Evolutionary conservation across 768 basidiomycete genomes (phyloP).

Genomic region (Boletus reticuloceps): DNA sequence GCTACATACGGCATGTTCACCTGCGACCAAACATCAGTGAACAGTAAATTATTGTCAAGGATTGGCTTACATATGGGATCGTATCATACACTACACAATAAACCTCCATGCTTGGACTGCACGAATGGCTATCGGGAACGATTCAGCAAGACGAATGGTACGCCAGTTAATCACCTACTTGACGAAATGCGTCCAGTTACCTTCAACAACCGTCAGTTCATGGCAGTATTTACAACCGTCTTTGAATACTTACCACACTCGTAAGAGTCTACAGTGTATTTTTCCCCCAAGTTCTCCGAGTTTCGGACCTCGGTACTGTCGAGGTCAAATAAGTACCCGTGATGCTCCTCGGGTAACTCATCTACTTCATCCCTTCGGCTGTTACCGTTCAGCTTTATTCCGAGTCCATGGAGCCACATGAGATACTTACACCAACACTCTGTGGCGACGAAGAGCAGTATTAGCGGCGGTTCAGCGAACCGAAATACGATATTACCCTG

Average conservation of each 20-base stretch:
- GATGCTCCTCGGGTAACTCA: slow-evolving; percentile 33
- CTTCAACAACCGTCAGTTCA: slow-evolving; percentile 32
- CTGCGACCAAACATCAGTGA: slow-evolving; percentile 29
- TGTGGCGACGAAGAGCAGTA: slow-evolving; percentile 17
- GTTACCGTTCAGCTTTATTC: not conserved
- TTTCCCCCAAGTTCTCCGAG: slow-evolving; percentile 29
- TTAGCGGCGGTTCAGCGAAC: slow-evolving; percentile 1
- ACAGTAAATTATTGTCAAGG: not conserved
- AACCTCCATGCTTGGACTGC: slow-evolving; percentile 55
- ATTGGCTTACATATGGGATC: slow-evolving; percentile 44
- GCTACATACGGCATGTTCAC: slow-evolving; percentile 61
- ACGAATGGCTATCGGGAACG: slow-evolving; percentile 57
- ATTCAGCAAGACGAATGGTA: slow-evolving; percentile 1
- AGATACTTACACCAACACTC: slow-evolving; percentile 44
- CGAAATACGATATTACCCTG: slow-evolving; percentile 47
- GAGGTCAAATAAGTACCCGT: slow-evolving; percentile 59
- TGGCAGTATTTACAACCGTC: not conserved
- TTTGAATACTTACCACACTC: slow-evolving; percentile 41
- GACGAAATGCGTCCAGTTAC: slow-evolving; percentile 76
- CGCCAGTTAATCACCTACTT: slow-evolving; percentile 45
- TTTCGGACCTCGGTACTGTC: slow-evolving; percentile 50
- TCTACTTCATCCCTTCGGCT: slow-evolving; percentile 47
- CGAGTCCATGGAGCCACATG: not conserved
- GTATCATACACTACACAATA: slow-evolving; percentile 64
- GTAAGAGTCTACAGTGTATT: slow-evolving; percentile 57